A percentile compares a stretch with the other conserved stretches of the same genome.
Conservation (phyloP, 177 flowering plant genomes). For the Telopea speciosissima region DNA sequence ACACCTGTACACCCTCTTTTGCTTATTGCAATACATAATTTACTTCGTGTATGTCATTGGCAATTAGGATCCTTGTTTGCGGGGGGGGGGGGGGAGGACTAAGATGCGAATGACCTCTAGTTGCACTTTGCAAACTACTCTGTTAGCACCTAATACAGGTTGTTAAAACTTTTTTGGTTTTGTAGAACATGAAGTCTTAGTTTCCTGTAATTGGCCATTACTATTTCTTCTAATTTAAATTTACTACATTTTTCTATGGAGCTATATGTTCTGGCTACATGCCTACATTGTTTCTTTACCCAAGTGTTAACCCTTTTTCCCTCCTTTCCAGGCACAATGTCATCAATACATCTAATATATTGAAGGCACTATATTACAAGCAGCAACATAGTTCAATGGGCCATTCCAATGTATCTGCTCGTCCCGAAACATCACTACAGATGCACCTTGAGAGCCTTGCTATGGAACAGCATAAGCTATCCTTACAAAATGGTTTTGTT, state of each 20-base stretch:
- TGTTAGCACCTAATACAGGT: too few species aligned
- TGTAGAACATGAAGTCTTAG: too few species aligned
- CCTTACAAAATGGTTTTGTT: slow-evolving; percentile 35
- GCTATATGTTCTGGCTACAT: neutral
- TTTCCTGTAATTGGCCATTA: too few species aligned
- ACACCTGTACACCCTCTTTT: too few species aligned
- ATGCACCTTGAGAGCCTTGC: slow-evolving; percentile 39
- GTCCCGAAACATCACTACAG: slow-evolving; percentile 21
- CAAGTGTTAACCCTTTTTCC: neutral
- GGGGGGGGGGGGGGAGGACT: too few species aligned
- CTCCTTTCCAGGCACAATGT: slow-evolving; percentile 34
- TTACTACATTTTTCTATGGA: neutral
- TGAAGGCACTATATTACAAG: slow-evolving; percentile 38
- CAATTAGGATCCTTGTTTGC: too few species aligned
- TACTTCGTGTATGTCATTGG: too few species aligned
- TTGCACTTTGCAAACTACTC: too few species aligned
- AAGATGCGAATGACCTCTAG: too few species aligned
- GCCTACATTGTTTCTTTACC: neutral
- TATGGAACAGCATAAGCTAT: slow-evolving; percentile 44
- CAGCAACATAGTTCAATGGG: slow-evolving; percentile 11
- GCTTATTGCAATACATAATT: too few species aligned
- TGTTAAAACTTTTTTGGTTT: too few species aligned
- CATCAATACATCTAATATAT: slow-evolving; percentile 34
- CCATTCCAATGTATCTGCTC: slow-evolving; percentile 9
- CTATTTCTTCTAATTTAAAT: too few species aligned